Evolutionary conservation across 768 basidiomycete species (phyloP).

Genomic region (Serendipita sp.): DNA sequence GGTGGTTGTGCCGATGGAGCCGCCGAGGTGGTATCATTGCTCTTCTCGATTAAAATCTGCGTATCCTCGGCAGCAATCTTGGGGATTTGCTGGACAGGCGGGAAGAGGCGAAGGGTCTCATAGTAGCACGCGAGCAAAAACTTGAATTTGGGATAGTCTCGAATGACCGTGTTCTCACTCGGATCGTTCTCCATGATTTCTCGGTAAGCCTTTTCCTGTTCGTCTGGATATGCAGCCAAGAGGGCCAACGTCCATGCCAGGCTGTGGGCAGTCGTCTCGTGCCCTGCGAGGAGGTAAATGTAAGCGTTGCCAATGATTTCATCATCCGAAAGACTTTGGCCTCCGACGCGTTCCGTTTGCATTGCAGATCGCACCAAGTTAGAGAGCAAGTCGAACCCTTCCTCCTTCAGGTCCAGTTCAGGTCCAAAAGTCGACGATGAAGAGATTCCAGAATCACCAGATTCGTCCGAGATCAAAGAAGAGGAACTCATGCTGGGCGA

Average conservation of each 20-base stretch:
- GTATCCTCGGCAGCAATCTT: slow-evolving; percentile 2
- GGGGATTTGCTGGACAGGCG: slow-evolving; percentile 2
- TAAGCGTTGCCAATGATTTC: slow-evolving; percentile 2
- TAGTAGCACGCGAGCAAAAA: slow-evolving; percentile 3
- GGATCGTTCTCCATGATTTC: slow-evolving; percentile 27
- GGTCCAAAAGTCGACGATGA: not conserved
- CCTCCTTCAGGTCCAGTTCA: not conserved
- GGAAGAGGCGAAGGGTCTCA: not conserved
- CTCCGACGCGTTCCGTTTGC: not conserved
- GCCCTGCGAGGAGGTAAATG: not conserved
- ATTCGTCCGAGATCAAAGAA: not conserved
- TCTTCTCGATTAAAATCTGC: not conserved
- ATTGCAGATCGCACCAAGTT: not conserved
- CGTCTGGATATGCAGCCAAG: slow-evolving; percentile 28
- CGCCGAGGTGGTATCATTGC: not conserved
- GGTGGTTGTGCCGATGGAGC: not conserved
- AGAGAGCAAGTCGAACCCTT: not conserved
- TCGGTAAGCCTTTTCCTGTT: slow-evolving; percentile 32
- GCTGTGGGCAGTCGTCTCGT: slow-evolving; percentile 34
- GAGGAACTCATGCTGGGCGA: not conserved
- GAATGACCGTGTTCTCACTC: slow-evolving; percentile 10
- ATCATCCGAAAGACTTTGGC: not conserved
- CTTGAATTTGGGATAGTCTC: slow-evolving; percentile 1
- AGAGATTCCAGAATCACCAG: not conserved
- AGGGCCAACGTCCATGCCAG: slow-evolving; percentile 32